Conservation (phyloP, 257 asterid species). For the Solanum pinnatisectum region DNA sequence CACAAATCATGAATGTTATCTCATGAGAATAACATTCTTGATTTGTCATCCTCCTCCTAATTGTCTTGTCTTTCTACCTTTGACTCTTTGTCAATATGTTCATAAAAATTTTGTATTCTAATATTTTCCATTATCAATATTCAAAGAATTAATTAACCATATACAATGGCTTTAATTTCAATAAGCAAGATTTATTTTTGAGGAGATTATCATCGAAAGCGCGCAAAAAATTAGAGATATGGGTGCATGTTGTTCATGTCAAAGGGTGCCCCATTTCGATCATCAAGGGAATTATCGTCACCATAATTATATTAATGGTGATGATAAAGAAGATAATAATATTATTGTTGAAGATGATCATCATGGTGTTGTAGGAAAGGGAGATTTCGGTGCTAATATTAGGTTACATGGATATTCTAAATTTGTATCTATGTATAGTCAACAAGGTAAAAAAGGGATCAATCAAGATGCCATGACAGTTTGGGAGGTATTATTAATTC, state of each 20-base stretch:
- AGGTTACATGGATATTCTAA: slow-evolving; percentile 70
- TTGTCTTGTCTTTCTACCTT: background rate
- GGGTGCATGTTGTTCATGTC: slow-evolving; percentile 93
- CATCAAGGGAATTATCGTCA: slow-evolving; percentile 13
- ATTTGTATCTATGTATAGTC: slow-evolving; percentile 47
- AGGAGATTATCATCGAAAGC: background rate
- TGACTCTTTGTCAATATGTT: background rate
- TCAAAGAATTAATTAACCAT: background rate
- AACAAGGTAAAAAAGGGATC: slow-evolving; percentile 63
- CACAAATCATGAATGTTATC: slow-evolving; percentile 14
- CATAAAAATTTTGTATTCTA: background rate
- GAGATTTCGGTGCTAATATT: slow-evolving; percentile 60
- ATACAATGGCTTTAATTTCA: background rate
- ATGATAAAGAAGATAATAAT: slow-evolving; percentile 5
- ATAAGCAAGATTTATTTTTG: background rate
- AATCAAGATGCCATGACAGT: slow-evolving; percentile 94
- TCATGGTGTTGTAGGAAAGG: slow-evolving; percentile 29
- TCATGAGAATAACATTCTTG: slow-evolving; percentile 8
- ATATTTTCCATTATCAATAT: background rate
- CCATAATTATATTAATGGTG: background rate
- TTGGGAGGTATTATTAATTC: slow-evolving; percentile 56
- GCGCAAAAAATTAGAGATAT: slow-evolving; percentile 12
- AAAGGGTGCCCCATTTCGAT: slow-evolving; percentile 22
- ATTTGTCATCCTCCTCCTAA: background rate
- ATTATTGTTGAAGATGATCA: slow-evolving; percentile 13